Evolutionary conservation across 257 asterid genomes (phyloP), one percentile per base, ranked within the genome.

Genomic region (Craterostigma plantagineum): DNA sequence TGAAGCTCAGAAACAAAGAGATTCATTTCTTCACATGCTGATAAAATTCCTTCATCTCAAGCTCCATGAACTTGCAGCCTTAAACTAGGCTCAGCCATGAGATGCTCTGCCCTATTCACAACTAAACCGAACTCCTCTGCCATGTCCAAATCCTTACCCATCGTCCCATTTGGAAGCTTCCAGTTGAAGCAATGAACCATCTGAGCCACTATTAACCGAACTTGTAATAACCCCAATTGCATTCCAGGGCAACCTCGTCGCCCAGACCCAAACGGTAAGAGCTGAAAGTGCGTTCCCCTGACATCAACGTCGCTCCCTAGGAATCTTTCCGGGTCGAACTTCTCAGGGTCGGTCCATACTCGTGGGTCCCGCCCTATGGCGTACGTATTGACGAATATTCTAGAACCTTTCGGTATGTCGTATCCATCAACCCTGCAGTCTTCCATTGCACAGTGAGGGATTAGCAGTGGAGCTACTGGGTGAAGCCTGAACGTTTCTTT

Each of bases 161-260:
- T 0, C 62, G 37, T 45, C 7, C 48, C 60, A 18, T 51, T 43
- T 0, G 63, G 67, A 54, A 60, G 60, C 41, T 51, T 27, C 71
- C 71, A 65, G 33, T 65, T 58, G 35, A 60, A 65, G 57, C 67
- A 60, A 39, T 65, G 67, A 27, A 60, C 63, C 41, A 65, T 16
- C 13, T 62, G 73, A 0, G 69, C 54, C 14, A 66, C 33, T 44
- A 58, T 1, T 10, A 61, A 16, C 2, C 42, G 46, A 6, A 66
- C 63, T 14, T 48, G 0, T 0, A 44, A 23, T 1, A 67, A 42
- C n/a, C 67, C 74, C 16, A 67, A 35, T 8, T 54, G 62, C 38
- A 47, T 0, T 1, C 69, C 69, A 0, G 69, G 73, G 46, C 73
- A 66, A 0, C 60, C 51, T 45, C 73, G 18, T 10, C 74, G 33